Conservation (phyloP, 192 early-diverging fungal species). For the Backusella tarrabulga region DNA sequence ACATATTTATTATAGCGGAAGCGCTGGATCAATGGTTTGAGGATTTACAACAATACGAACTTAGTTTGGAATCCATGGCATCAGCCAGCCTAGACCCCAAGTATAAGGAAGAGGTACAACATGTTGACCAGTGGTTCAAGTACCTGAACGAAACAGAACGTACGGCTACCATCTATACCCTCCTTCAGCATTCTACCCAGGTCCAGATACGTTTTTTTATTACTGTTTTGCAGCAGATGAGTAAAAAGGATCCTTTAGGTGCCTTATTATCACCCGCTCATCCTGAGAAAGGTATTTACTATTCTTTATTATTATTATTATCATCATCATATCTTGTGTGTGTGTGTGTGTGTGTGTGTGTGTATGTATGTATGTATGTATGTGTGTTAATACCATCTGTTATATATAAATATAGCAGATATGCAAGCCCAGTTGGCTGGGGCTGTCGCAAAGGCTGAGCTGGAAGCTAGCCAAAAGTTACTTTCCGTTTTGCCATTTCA, state of each 20-base stretch:
- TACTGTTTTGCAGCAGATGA: constrained; percentile 89
- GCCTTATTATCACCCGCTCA: constrained; percentile 53
- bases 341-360: too few species aligned
- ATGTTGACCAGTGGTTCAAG: constrained; percentile 93
- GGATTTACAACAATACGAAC: constrained; percentile 87
- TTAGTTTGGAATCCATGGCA: constrained; percentile 91
- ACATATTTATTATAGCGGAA: constrained; percentile 39
- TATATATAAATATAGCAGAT: constrained; percentile 17
- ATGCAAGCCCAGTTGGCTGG: constrained; percentile 53
- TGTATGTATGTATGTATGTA: too few species aligned
- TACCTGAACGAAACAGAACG: constrained; percentile 88
- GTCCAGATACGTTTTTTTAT: constrained; percentile 94
- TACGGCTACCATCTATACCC: constrained; percentile 83
- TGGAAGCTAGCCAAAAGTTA: constrained; percentile 36
- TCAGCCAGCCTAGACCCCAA: constrained; percentile 72
- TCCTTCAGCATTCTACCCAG: constrained; percentile 84
- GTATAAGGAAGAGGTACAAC: constrained; percentile 84
- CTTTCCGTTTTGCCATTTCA: constrained; percentile 29
- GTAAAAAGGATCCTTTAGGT: constrained; percentile 69
- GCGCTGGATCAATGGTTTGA: constrained; percentile 90
- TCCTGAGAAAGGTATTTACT: constrained; percentile 44
- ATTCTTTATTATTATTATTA: background rate
- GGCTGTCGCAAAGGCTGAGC: constrained; percentile 56
- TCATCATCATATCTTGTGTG: background rate
- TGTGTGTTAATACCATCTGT: background rate